These are phyloP conservation scores for Psidium guajava DNA, from an alignment of 345 rosid species.

Conservation along the genomic window DNA sequence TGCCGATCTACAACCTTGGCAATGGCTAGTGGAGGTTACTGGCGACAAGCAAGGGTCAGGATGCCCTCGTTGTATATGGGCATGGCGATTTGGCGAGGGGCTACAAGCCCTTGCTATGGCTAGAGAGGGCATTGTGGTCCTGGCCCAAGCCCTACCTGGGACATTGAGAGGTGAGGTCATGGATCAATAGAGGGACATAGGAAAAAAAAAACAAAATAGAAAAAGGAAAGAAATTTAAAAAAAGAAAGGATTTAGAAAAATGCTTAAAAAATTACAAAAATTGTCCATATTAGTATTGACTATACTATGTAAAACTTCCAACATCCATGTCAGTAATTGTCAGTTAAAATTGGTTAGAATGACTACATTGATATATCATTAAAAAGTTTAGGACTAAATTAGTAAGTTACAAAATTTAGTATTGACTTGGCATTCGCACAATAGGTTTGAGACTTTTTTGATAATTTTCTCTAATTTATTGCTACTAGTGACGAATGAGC, in stretches of 20 bases:
- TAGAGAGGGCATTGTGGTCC: fast-evolving
- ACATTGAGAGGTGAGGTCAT: not conserved
- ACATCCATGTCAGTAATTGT: fast-evolving
- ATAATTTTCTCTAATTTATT: not conserved
- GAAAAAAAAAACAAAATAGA: not conserved
- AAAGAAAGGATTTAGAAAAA: not conserved
- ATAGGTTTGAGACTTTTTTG: not conserved
- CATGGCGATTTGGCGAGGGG: not conserved
- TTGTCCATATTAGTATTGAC: not conserved
- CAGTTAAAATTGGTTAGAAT: not conserved
- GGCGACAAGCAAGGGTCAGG: not conserved
- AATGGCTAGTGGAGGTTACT: not conserved
- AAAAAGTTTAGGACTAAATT: not conserved
- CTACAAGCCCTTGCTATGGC: not conserved
- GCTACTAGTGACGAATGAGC: not conserved
- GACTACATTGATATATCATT: fast-evolving
- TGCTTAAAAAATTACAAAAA: not conserved
- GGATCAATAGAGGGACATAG: not conserved
- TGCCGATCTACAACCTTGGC: fast-evolving
- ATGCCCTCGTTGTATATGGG: fast-evolving
- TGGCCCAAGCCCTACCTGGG: not conserved
- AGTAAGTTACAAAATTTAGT: not conserved
- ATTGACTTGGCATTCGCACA: not conserved
- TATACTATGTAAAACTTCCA: no score
- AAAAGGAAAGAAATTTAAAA: not conserved